Percentiles rank a stretch among this genome's conserved stretches.
These are phyloP conservation scores for Rhodofomes roseus DNA, from an alignment of 1,284 basidiomycete genomes.

Conservation along the genomic window DNA sequence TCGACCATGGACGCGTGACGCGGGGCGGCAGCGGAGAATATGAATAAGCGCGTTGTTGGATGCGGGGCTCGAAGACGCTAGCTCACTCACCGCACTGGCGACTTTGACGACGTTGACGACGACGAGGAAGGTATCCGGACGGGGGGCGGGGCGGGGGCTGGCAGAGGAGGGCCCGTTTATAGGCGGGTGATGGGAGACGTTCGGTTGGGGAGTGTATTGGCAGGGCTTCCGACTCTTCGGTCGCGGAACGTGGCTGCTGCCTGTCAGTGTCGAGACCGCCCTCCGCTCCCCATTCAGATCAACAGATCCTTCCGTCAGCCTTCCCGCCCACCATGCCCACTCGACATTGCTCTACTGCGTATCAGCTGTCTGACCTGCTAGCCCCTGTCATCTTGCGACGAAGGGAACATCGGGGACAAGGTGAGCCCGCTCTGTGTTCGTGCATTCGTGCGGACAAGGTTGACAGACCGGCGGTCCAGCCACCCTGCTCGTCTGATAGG, in stretches of 20 bases:
- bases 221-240: too few relatives aligned
- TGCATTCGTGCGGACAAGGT: neutral
- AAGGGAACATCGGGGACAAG: neutral
- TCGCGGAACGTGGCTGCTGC: neutral
- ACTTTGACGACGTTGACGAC: neutral
- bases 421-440: neutral
- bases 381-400: neutral
- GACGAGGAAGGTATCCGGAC: neutral
- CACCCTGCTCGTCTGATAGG: neutral
- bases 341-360: too few relatives aligned
- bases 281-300: neutral
- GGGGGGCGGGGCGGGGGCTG: neutral
- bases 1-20: neutral
- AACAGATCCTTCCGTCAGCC: neutral
- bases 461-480: neutral
- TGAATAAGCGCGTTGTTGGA: neutral
- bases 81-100: neutral
- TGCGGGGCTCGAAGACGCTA: neutral
- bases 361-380: neutral
- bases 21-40: neutral
- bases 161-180: neutral
- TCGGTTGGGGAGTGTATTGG: neutral
- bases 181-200: neutral
- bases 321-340: neutral
- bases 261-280: neutral